Conservation (phyloP, 2,329 filamentous ascomycete species). For the Phialocephala subalpina region DNA sequence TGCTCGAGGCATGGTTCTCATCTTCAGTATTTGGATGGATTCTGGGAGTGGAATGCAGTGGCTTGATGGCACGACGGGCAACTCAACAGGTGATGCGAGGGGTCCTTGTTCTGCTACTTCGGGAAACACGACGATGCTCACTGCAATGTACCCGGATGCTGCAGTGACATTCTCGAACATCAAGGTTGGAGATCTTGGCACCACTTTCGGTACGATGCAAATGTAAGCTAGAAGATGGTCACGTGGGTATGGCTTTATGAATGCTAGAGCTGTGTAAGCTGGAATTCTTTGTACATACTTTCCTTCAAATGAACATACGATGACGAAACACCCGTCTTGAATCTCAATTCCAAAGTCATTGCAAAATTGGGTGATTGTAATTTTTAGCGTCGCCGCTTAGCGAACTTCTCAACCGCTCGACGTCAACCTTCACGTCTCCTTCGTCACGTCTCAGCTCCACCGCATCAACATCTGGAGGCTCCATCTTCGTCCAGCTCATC, state of each 20-base stretch:
- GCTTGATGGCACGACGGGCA: constrained; percentile 66
- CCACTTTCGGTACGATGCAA: constrained; percentile 26
- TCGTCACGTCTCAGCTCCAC: not conserved
- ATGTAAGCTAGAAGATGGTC: not conserved
- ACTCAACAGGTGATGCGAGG: constrained; percentile 55
- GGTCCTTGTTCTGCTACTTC: constrained; percentile 60
- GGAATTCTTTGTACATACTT: constrained; percentile 2
- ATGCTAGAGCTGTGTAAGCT: not conserved
- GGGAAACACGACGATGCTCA: constrained; percentile 57
- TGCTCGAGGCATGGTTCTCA: constrained; percentile 64
- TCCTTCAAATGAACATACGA: not conserved
- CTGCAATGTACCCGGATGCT: constrained; percentile 54
- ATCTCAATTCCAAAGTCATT: not conserved
- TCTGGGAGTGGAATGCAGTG: constrained; percentile 73
- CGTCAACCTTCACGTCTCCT: not conserved
- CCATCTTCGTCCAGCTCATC: too few species aligned
- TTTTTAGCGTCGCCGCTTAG: not conserved
- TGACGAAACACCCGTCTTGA: too few species aligned
- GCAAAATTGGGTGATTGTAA: not conserved
- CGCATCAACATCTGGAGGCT: not conserved
- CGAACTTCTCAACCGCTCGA: not conserved
- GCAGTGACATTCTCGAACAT: constrained; percentile 44
- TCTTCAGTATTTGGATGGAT: constrained; percentile 63
- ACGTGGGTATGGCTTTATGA: too few species aligned
- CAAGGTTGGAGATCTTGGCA: constrained; percentile 34